phyloP scores from a whole-genome alignment of 2,329 filamentous ascomycete genomes.

The Pseudogymnoascus sp. region DNA sequence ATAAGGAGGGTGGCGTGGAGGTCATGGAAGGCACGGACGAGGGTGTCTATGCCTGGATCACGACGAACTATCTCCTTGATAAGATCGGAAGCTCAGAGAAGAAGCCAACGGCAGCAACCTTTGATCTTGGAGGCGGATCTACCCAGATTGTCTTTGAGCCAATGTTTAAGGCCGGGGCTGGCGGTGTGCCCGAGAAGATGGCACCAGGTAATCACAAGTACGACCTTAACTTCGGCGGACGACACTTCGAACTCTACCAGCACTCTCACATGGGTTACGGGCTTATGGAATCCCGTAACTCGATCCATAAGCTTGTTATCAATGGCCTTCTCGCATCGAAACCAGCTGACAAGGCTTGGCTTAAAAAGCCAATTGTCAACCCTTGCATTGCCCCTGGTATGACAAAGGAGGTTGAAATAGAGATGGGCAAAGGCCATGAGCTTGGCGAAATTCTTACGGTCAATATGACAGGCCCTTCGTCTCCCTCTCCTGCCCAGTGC shows the following conservation, averaged over 20 bases:
- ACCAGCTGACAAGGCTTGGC: conserved; percentile 55
- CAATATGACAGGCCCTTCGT: conserved; percentile 79
- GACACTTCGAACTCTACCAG: conserved; percentile 89
- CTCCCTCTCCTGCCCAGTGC: conserved; percentile 74
- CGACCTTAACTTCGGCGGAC: conserved; percentile 78
- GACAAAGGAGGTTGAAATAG: conserved; percentile 63
- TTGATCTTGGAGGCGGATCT: conserved; percentile 92
- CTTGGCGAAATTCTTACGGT: conserved; percentile 59
- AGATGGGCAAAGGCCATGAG: conserved; percentile 56
- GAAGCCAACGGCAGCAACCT: conserved; percentile 84
- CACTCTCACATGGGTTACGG: conserved; percentile 97
- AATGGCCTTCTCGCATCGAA: conserved; percentile 61
- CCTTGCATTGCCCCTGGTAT: conserved; percentile 81
- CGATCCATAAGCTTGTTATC: conserved; percentile 70
- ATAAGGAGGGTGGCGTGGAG: conserved; percentile 76
- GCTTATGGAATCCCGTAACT: conserved; percentile 86
- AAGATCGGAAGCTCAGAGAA: conserved; percentile 93
- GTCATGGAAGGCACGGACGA: conserved; percentile 98
- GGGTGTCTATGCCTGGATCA: conserved; percentile 98
- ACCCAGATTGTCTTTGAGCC: conserved; percentile 99
- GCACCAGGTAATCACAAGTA: conserved; percentile 94
- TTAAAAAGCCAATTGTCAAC: conserved; percentile 64
- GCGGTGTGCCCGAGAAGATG: conserved; percentile 79
- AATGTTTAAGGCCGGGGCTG: conserved; percentile 68
- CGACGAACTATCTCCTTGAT: conserved; percentile 93